These are phyloP conservation scores for Pistacia atlantica DNA, from an alignment of 345 rosid species.

Conservation along the genomic window DNA sequence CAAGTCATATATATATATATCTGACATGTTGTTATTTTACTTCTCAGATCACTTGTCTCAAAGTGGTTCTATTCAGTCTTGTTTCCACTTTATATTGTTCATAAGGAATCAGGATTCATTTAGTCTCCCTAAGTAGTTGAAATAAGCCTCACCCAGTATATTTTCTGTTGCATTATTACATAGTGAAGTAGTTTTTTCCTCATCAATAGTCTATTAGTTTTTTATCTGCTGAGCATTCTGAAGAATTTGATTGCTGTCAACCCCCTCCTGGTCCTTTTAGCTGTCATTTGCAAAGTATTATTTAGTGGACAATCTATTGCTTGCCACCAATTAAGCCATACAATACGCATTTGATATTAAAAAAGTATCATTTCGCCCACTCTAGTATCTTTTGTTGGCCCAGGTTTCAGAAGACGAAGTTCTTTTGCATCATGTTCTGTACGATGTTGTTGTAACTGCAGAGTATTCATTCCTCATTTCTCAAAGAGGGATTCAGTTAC, in stretches of 20 bases:
- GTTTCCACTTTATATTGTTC: background rate
- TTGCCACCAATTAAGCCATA: background rate
- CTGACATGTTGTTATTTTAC: background rate
- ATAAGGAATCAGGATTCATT: conserved; percentile 6
- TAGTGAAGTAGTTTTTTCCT: background rate
- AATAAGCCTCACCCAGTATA: background rate
- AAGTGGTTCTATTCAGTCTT: background rate
- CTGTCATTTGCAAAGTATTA: background rate
- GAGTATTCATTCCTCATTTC: conserved; percentile 49
- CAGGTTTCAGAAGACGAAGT: conserved; percentile 65
- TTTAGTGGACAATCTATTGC: background rate
- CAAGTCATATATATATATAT: background rate
- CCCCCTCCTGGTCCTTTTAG: background rate
- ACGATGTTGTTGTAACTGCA: conserved; percentile 48
- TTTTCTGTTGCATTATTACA: background rate
- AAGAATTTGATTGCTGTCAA: conserved; percentile 1
- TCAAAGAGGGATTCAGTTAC: conserved; percentile 36
- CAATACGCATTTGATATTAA: background rate
- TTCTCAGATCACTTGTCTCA: background rate
- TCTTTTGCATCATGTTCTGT: conserved; percentile 41
- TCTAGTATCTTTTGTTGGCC: conserved; percentile 16
- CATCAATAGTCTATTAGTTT: background rate
- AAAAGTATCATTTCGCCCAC: background rate
- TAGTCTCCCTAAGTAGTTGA: background rate
- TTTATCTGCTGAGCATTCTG: background rate